Conservation (phyloP, 352 stramenopile species). For the Aphanomyces invadans region DNA sequence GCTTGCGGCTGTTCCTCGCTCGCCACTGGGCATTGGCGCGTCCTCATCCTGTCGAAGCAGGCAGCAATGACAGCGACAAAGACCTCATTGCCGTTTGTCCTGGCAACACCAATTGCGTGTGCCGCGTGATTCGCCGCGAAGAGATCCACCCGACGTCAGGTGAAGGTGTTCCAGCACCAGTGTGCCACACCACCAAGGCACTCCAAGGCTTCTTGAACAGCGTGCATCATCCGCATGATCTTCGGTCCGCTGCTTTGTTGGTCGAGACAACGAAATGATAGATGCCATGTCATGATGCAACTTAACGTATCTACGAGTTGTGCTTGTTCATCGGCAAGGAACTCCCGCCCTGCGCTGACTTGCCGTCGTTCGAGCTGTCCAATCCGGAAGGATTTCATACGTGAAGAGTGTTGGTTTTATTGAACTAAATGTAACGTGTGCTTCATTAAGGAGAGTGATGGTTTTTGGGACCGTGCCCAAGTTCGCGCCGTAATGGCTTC, state of each 20-base stretch:
- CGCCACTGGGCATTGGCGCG: not conserved
- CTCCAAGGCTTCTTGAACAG: conserved; percentile 23
- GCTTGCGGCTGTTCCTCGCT: conserved; percentile 15
- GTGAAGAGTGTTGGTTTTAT: not conserved
- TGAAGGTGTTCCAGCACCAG: not conserved
- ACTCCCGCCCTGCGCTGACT: no score
- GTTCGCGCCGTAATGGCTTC: not conserved
- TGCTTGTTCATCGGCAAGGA: no score
- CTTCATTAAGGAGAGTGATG: not conserved
- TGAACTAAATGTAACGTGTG: not conserved
- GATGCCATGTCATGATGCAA: not conserved
- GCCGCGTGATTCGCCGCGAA: conserved; percentile 17
- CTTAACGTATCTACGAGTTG: no score
- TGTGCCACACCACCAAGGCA: conserved; percentile 13
- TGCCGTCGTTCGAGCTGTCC: no score
- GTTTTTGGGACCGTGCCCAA: not conserved
- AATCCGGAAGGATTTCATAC: no score
- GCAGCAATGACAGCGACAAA: not conserved
- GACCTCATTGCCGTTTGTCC: not conserved
- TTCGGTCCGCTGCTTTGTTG: not conserved
- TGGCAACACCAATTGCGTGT: conserved; percentile 11
- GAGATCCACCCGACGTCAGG: not conserved
- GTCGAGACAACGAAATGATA: not conserved
- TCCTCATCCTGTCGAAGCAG: no score
- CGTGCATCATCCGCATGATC: conserved; percentile 22